Percentiles rank a stretch among this genome's conserved stretches.
These are phyloP conservation scores for Arachis hypogaea DNA, from an alignment of 306 rosid species.

Conservation along the genomic window DNA sequence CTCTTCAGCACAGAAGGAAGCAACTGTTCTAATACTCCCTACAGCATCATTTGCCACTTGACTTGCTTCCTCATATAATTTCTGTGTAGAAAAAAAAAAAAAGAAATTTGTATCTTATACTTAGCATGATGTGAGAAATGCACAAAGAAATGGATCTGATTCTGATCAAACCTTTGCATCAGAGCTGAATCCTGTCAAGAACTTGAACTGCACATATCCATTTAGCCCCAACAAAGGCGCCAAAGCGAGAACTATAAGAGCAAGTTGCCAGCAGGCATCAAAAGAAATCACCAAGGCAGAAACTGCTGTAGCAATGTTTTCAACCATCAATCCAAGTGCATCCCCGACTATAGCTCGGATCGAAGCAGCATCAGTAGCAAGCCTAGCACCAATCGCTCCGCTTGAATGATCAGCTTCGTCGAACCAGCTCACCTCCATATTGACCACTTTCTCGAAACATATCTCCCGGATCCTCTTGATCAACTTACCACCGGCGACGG, in stretches of 20 bases:
- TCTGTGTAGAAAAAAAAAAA: conserved; percentile 17
- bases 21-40: conserved; percentile 79
- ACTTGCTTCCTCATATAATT: conserved; percentile 85
- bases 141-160: conserved; percentile 2
- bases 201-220: conserved; percentile 53
- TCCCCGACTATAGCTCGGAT: conserved; percentile 62
- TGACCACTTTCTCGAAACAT: conserved; percentile 59
- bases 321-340: conserved; percentile 60
- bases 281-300: conserved; percentile 60
- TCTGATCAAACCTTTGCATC: conserved; percentile 55
- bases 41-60: conserved; percentile 83
- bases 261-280: conserved; percentile 59
- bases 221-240: conserved; percentile 51
- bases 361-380: conserved; percentile 64
- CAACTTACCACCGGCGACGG: conserved; percentile 61
- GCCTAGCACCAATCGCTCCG: conserved; percentile 62
- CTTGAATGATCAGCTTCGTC: conserved; percentile 63
- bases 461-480: conserved; percentile 49
- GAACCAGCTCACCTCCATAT: conserved; percentile 80
- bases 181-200: conserved; percentile 60
- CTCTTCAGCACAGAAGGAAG: conserved; percentile 89
- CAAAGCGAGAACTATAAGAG: conserved; percentile 60
- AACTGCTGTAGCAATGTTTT: conserved; percentile 51
- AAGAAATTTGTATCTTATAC: background rate
- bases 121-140: conserved; percentile 2